Conservation (phyloP, 1,284 basidiomycete genomes). For the Pulveroboletus ridleyi region DNA sequence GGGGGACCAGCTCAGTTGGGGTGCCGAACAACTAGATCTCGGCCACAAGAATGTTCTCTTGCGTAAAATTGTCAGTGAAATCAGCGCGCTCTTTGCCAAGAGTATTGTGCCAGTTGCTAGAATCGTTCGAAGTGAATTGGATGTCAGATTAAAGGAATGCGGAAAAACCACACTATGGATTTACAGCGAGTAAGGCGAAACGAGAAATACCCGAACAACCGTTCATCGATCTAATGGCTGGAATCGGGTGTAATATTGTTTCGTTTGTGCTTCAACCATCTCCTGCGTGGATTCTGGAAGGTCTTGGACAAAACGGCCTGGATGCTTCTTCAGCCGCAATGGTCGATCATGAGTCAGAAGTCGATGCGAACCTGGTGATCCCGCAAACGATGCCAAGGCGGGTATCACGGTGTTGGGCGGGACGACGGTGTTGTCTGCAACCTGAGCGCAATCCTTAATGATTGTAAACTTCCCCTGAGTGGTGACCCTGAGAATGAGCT, state of each 20-base stretch:
- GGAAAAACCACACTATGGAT: slow-evolving; percentile 9
- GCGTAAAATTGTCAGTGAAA: not conserved
- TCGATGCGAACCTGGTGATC: slow-evolving; percentile 78
- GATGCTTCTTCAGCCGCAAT: slow-evolving; percentile 15
- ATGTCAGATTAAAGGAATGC: not conserved
- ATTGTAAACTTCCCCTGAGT: slow-evolving; percentile 93
- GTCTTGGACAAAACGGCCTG: slow-evolving; percentile 83
- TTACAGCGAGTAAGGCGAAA: slow-evolving; percentile 12
- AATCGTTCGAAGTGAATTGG: not conserved
- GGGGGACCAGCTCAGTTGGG: slow-evolving; percentile 4
- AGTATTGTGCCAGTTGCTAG: not conserved
- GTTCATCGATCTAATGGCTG: slow-evolving; percentile 47
- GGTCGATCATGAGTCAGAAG: not conserved
- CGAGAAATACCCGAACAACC: slow-evolving; percentile 4
- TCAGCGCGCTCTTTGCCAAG: not conserved
- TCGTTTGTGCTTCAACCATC: slow-evolving; percentile 78
- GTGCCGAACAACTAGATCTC: not conserved
- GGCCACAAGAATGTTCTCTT: not conserved
- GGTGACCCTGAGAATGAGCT: slow-evolving; percentile 5
- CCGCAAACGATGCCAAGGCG: slow-evolving; percentile 85
- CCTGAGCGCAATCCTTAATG: slow-evolving; percentile 94
- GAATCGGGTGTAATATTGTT: slow-evolving; percentile 79
- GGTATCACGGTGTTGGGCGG: slow-evolving; percentile 95
- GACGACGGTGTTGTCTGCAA: slow-evolving; percentile 88
- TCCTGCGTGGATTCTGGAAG: slow-evolving; percentile 93